Base-by-base conservation (phyloP, 345 rosid genomes). In the Eutrema japonicum region DNA sequence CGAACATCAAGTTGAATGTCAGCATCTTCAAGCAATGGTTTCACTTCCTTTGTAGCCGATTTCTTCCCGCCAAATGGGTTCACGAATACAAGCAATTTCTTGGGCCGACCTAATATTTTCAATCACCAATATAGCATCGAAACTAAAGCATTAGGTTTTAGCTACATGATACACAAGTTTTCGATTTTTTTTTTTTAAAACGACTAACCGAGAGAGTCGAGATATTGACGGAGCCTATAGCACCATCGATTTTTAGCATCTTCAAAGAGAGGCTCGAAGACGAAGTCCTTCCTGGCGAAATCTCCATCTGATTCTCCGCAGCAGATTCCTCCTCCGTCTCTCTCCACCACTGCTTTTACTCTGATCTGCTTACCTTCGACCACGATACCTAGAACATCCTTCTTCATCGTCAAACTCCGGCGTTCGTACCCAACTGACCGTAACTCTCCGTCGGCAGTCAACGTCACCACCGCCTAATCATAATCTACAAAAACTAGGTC, bases 321-420 rank as follows among this genome's bases (percentile, higher is more conserved):
- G 80, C 88, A 88, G 79, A 83, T 77, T 57, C 81, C 82, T 45
- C 77, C 80, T 36, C 33, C 85, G 4, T 52, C 80, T 22, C 66
- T 72, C 54, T 86, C 88, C 1, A 80, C 73, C n/a, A 84, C 64
- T 0, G 85, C 61, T 47, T 82, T 90, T 42, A 95, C 51, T 72
- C 80, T 85, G 5, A 95, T 77, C 66, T 33, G 37, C 10, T 71
- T 49, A 29, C 89, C 98, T 35, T 95, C 91, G n/a, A 77, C 73
- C 22, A 30, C 73, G 68, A 92, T 85, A 4, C 96, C 94, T 7
- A 95, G 82, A 37, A 92, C 96, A 64, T 90, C 88, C 50, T 82
- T 81, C 79, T 89, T 93, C 79, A 91, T 1, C 58, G 43, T 71
- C 79, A 89, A 78, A 53, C 32, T 4, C 10, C 78, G 52, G 67